Conservation (phyloP, 2,329 filamentous ascomycete species). For the Cercospora beticola region DNA sequence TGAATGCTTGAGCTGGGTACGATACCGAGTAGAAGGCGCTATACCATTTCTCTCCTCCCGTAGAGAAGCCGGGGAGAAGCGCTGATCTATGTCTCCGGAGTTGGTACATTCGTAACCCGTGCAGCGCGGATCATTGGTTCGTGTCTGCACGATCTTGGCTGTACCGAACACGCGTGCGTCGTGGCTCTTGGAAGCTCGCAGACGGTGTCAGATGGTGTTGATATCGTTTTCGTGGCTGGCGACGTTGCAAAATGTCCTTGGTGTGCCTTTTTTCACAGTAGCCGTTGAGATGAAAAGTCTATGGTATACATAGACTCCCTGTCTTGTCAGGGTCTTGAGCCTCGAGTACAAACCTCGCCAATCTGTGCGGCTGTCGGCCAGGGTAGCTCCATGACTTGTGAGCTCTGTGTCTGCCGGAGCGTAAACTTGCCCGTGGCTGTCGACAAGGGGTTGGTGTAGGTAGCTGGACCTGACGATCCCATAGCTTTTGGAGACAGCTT, state of each 20-base stretch:
- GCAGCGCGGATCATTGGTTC: constrained; percentile 16
- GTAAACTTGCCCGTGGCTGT: background rate
- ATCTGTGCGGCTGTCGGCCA: background rate
- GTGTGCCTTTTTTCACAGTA: background rate
- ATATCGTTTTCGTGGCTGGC: background rate
- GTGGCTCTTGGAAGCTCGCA: background rate
- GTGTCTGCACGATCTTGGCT: constrained; percentile 15
- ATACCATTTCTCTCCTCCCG: background rate
- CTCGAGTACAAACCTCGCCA: constrained; percentile 2
- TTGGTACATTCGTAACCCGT: constrained; percentile 9
- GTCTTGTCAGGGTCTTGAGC: constrained; percentile 1
- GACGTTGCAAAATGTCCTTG: background rate
- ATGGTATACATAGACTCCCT: background rate
- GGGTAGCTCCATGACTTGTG: background rate
- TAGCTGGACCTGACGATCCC: constrained; percentile 2
- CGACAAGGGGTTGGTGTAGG: background rate
- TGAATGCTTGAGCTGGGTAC: background rate
- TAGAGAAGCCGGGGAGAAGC: background rate
- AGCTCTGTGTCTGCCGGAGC: background rate
- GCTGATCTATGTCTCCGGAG: background rate
- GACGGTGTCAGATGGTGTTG: background rate
- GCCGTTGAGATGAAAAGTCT: background rate
- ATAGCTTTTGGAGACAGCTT: background rate
- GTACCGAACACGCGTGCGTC: constrained; percentile 13
- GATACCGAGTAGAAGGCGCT: background rate